phyloP scores from a whole-genome alignment of 2,329 filamentous ascomycete genomes.

The Epichloe brachyelytri region DNA sequence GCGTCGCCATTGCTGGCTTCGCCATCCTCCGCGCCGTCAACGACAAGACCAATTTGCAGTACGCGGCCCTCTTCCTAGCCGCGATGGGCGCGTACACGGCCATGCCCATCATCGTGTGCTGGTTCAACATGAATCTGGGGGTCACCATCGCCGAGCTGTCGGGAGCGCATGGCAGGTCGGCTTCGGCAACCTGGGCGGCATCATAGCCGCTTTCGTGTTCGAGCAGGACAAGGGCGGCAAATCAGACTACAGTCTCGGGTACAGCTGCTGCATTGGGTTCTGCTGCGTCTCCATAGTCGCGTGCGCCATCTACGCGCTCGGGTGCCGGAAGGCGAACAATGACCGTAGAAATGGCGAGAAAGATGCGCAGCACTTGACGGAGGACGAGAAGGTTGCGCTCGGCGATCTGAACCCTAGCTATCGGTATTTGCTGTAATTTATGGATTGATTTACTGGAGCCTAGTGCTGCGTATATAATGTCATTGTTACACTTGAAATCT shows the following conservation, averaged over 20 bases:
- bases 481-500: no score
- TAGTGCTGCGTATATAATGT: no score
- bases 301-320: constrained; percentile 46
- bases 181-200: constrained; percentile 69
- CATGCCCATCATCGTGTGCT: constrained; percentile 80
- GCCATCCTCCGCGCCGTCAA: constrained; percentile 61
- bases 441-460: no score
- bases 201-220: constrained; percentile 63
- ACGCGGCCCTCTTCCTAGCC: constrained; percentile 70
- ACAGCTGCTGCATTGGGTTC: constrained; percentile 56
- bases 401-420: constrained; percentile 49
- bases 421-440: constrained; percentile 38
- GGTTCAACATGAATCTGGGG: constrained; percentile 74
- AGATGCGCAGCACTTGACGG: constrained; percentile 31
- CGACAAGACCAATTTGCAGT: constrained; percentile 53
- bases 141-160: constrained; percentile 57
- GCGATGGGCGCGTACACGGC: constrained; percentile 70
- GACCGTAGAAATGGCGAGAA: constrained; percentile 38
- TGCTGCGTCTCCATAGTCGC: constrained; percentile 44
- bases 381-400: constrained; percentile 48
- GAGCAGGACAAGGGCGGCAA: constrained; percentile 50
- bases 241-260: constrained; percentile 62
- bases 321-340: constrained; percentile 47
- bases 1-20: constrained; percentile 60
- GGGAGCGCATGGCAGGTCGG: constrained; percentile 67